Evolutionary conservation across 306 rosid species (phyloP).

Genomic region (Casuarina cunninghamiana): DNA sequence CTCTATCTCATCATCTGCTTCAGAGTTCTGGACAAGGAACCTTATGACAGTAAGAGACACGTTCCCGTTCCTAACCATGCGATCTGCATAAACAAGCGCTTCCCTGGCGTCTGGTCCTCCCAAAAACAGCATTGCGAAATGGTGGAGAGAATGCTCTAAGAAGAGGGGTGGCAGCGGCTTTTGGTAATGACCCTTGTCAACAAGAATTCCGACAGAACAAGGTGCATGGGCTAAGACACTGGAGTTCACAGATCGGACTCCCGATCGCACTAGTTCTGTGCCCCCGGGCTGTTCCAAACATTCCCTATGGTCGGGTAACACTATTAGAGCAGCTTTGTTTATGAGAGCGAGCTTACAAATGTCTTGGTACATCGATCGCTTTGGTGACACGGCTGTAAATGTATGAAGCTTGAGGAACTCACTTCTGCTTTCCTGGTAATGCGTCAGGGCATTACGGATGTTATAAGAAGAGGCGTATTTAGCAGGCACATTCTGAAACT

Average conservation of each 20-base stretch:
- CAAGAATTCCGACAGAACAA: constrained; percentile 73
- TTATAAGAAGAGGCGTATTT: constrained; percentile 37
- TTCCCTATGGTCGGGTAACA: constrained; percentile 47
- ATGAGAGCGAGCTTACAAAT: constrained; percentile 59
- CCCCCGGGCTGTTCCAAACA: constrained; percentile 7
- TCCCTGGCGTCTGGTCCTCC: constrained; percentile 87
- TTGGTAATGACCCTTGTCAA: constrained; percentile 46
- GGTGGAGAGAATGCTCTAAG: background rate
- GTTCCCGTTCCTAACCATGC: constrained; percentile 34
- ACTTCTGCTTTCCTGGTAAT: constrained; percentile 31
- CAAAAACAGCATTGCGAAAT: constrained; percentile 47
- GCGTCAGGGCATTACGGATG: constrained; percentile 37
- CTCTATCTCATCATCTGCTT: constrained; percentile 64
- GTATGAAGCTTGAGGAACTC: constrained; percentile 36
- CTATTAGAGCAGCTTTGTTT: constrained; percentile 47
- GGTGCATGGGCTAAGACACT: constrained; percentile 61
- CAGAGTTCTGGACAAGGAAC: constrained; percentile 43
- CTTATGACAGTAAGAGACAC: constrained; percentile 53
- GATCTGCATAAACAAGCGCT: constrained; percentile 72
- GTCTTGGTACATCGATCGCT: constrained; percentile 62
- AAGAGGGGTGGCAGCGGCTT: background rate
- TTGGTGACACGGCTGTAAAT: constrained; percentile 55
- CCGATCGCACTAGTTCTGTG: background rate
- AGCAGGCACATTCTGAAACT: constrained; percentile 36
- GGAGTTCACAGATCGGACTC: constrained; percentile 27